Percentiles rank a stretch among this genome's conserved stretches.
phyloP scores from a whole-genome alignment of 768 basidiomycete species.

The Mrakia blollopis region DNA sequence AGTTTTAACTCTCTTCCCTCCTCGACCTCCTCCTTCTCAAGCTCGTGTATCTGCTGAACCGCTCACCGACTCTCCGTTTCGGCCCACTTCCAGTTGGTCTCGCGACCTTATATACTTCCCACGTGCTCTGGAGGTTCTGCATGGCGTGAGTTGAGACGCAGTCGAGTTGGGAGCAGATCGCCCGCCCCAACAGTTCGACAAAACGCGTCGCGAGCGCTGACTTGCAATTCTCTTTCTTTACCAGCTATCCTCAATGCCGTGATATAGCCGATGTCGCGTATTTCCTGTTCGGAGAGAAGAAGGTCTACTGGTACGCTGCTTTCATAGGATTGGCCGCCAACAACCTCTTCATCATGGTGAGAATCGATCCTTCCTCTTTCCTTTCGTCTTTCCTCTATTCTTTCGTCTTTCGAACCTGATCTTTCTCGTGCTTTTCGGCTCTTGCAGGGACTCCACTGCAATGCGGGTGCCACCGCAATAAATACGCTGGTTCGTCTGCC shows the following conservation, averaged over 20 bases:
- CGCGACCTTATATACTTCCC: constrained; percentile 33
- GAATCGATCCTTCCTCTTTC: neutral
- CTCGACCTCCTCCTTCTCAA: too few species aligned
- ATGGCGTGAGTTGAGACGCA: neutral
- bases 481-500: too few species aligned
- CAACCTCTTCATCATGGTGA: constrained; percentile 35
- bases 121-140: constrained; percentile 35
- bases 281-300: constrained; percentile 22
- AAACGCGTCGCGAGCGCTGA: too few species aligned
- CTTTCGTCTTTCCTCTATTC: neutral
- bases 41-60: too few species aligned
- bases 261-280: constrained; percentile 37
- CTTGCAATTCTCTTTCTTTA: too few species aligned
- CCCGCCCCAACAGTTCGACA: too few species aligned
- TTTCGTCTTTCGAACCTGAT: constrained; percentile 28
- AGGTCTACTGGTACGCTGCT: constrained; percentile 19
- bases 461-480: constrained; percentile 35
- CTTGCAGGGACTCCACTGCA: constrained; percentile 37
- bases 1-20: too few species aligned
- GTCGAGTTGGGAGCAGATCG: too few species aligned
- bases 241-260: constrained; percentile 23
- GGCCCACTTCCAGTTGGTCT: too few species aligned
- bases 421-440: too few species aligned
- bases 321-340: constrained; percentile 36
- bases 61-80: too few species aligned